Evolutionary conservation across 371 early-diverging fungal genomes (phyloP).

Genomic region (Mortierella sp.): DNA sequence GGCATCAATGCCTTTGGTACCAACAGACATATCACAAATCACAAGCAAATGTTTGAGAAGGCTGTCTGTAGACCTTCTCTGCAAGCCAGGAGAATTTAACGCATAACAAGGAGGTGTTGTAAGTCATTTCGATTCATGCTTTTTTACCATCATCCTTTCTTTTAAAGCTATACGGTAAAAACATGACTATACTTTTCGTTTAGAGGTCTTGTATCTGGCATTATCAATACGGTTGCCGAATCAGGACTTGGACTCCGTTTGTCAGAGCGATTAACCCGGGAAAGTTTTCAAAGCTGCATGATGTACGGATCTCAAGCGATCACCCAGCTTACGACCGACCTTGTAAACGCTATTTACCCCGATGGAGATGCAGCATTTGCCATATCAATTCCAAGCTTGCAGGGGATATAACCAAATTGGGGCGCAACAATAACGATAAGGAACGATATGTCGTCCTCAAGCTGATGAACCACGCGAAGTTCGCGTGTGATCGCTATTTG

Average conservation of each 20-base stretch:
- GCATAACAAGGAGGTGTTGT: conserved; percentile 13
- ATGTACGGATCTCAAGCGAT: conserved; percentile 14
- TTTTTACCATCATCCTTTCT: background rate
- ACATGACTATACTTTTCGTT: no score
- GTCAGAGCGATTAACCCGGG: conserved; percentile 12
- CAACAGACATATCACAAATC: conserved; percentile 14
- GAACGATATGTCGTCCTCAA: conserved; percentile 16
- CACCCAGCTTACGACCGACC: conserved; percentile 12
- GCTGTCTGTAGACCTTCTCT: conserved; percentile 8
- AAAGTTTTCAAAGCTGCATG: conserved; percentile 12
- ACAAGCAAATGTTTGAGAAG: conserved; percentile 21
- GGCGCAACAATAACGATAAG: conserved; percentile 12
- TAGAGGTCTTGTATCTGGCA: conserved; percentile 19
- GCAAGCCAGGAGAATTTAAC: background rate
- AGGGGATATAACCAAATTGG: background rate
- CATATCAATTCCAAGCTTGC: conserved; percentile 18
- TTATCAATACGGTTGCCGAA: conserved; percentile 16
- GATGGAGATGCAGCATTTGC: conserved; percentile 12
- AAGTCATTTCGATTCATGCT: conserved; percentile 1
- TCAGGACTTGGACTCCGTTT: conserved; percentile 17
- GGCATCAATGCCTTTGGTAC: conserved; percentile 11
- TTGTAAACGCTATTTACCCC: conserved; percentile 15
- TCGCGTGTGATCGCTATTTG: no score
- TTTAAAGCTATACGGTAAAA: no score
- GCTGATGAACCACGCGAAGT: no score